These are phyloP conservation scores for Comarum palustre DNA, from an alignment of 306 rosid species.

Conservation along the genomic window DNA sequence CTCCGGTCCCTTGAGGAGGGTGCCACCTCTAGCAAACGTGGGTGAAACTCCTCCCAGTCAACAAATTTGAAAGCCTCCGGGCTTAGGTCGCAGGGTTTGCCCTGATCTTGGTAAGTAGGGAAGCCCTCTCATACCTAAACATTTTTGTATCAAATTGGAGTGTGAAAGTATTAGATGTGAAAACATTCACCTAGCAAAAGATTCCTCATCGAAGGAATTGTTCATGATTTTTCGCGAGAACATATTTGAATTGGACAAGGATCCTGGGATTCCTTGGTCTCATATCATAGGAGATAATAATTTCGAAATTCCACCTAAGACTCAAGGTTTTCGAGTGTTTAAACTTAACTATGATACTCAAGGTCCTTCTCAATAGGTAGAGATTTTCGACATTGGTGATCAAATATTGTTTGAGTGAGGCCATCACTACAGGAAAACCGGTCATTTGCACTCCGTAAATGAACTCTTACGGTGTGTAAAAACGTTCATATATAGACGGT, in stretches of 20 bases:
- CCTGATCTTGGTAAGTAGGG: no score
- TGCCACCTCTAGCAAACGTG: no score
- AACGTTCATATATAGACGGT: no score
- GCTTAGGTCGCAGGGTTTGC: no score
- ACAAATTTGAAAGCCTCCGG: no score
- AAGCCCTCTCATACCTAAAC: no score
- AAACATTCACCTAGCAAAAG: no score
- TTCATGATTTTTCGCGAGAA: not conserved
- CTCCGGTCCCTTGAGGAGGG: no score
- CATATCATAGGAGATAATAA: not conserved
- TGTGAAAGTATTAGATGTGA: not conserved
- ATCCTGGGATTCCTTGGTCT: not conserved
- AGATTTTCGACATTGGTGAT: not conserved
- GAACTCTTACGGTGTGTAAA: no score
- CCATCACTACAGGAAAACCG: no score
- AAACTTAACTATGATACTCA: not conserved
- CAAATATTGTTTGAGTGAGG: not conserved
- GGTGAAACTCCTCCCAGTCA: no score
- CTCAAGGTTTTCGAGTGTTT: constrained; percentile 2
- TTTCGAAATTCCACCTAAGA: not conserved
- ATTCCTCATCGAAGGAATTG: not conserved
- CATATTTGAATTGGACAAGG: not conserved
- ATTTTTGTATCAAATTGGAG: not conserved
- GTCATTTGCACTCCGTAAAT: no score
- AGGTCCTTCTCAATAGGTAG: not conserved